Evolutionary conservation across 257 asterid species (phyloP).

Genomic region (Agastache rugosa): DNA sequence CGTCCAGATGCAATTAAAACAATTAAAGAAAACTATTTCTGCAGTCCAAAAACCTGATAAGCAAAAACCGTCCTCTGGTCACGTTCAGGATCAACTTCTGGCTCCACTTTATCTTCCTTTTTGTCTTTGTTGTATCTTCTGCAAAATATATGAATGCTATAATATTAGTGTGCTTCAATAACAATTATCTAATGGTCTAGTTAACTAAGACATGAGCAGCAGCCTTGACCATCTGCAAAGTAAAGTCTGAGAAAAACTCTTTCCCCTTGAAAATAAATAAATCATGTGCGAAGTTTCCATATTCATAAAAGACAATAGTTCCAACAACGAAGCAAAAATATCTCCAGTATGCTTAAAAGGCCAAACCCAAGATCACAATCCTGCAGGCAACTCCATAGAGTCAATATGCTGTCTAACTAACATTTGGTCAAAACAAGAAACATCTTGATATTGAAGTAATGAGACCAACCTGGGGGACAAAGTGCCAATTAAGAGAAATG

Average conservation of each 20-base stretch:
- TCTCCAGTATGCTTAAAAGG: conserved; percentile 62
- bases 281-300: conserved; percentile 42
- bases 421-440: conserved; percentile 53
- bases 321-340: conserved; percentile 52
- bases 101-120: conserved; percentile 60
- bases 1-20: conserved; percentile 36
- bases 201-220: conserved; percentile 44
- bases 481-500: conserved; percentile 64
- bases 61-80: conserved; percentile 82
- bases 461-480: conserved; percentile 67
- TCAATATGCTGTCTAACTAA: conserved; percentile 53
- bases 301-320: conserved; percentile 45
- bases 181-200: conserved; percentile 30
- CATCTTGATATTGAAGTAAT: conserved; percentile 50
- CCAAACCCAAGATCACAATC: conserved; percentile 58
- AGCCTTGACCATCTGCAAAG: conserved; percentile 43
- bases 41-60: conserved; percentile 62
- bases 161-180: conserved; percentile 8
- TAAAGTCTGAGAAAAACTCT: conserved; percentile 40
- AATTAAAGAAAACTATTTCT: conserved; percentile 21
- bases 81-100: conserved; percentile 72
- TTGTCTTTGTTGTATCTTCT: conserved; percentile 69
- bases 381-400: conserved; percentile 71
- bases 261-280: conserved; percentile 48
- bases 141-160: conserved; percentile 36